Evolutionary conservation across 495 filamentous ascomycete genomes (phyloP).

Genomic region (Hypoxylon trugodes): DNA sequence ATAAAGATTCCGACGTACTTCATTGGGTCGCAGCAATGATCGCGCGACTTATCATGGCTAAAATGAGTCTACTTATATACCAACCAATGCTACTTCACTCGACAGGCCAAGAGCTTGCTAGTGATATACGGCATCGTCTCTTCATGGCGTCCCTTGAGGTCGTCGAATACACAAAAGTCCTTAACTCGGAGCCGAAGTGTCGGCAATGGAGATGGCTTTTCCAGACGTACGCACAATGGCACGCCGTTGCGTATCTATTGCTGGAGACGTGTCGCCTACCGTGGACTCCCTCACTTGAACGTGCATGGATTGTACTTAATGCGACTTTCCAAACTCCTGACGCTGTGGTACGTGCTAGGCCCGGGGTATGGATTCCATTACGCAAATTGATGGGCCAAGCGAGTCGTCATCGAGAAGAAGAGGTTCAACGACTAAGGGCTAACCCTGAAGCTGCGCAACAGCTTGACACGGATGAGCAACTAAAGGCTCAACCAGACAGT

Average conservation of each 20-base stretch:
- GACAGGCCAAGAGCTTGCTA: slow-evolving; percentile 54
- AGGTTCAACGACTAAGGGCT: slow-evolving; percentile 52
- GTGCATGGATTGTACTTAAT: slow-evolving; percentile 82
- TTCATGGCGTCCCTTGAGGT: slow-evolving; percentile 79
- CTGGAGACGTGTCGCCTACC: slow-evolving; percentile 80
- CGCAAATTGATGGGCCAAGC: slow-evolving; percentile 76
- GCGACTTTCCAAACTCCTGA: slow-evolving; percentile 64
- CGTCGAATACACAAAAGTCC: slow-evolving; percentile 73
- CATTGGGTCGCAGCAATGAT: slow-evolving; percentile 77
- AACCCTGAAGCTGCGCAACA: slow-evolving; percentile 52
- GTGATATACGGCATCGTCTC: slow-evolving; percentile 72
- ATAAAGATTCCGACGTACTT: slow-evolving; percentile 65
- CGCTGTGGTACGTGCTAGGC: slow-evolving; percentile 61
- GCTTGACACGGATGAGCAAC: slow-evolving; percentile 52
- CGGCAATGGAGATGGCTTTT: slow-evolving; percentile 84
- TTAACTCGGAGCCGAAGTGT: slow-evolving; percentile 67
- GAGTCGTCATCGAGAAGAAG: slow-evolving; percentile 59
- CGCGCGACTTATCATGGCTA: slow-evolving; percentile 71
- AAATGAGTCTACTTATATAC: slow-evolving; percentile 61
- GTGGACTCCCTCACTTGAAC: slow-evolving; percentile 70
- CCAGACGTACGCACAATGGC: slow-evolving; percentile 82
- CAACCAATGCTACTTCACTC: slow-evolving; percentile 59
- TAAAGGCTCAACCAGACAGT: slow-evolving; percentile 43
- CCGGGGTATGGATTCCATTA: slow-evolving; percentile 78
- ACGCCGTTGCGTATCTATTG: slow-evolving; percentile 78